Evolutionary conservation across 371 early-diverging fungal species (phyloP).

Genomic region (Choanephora cucurbitarum): DNA sequence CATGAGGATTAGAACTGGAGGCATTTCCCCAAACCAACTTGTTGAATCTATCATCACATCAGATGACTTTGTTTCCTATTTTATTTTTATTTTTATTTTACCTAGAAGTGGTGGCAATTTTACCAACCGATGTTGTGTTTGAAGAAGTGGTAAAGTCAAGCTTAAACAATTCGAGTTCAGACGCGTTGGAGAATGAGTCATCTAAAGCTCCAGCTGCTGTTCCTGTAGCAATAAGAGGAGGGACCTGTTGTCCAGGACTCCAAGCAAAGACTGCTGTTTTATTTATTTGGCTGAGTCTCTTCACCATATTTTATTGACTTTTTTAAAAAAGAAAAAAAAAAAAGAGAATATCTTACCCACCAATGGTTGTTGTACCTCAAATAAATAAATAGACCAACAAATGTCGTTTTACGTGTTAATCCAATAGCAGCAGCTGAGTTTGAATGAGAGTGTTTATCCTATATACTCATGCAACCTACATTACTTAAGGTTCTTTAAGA

Average conservation of each 20-base stretch:
- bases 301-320: conserved; percentile 32
- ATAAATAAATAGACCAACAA: too few relatives aligned
- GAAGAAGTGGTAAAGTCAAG: conserved; percentile 65
- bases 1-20: conserved; percentile 45
- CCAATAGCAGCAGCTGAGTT: too few relatives aligned
- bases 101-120: conserved; percentile 68
- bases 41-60: conserved; percentile 52
- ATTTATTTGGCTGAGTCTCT: conserved; percentile 70
- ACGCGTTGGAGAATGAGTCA: conserved; percentile 89
- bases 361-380: too few relatives aligned
- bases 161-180: conserved; percentile 89
- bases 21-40: conserved; percentile 84
- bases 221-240: conserved; percentile 85
- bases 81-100: conserved; percentile 32
- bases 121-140: conserved; percentile 55
- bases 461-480: too few relatives aligned
- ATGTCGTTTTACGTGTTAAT: too few relatives aligned
- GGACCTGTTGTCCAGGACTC: conserved; percentile 71
- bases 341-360: too few relatives aligned
- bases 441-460: too few relatives aligned
- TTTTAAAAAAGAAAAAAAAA: too few relatives aligned
- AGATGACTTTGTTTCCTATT: not conserved
- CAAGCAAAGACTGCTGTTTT: conserved; percentile 84
- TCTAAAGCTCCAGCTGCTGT: conserved; percentile 97
- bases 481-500: too few relatives aligned